These are phyloP conservation scores for Thelonectria rubi DNA, from an alignment of 2,329 filamentous ascomycete species.

Conservation along the genomic window DNA sequence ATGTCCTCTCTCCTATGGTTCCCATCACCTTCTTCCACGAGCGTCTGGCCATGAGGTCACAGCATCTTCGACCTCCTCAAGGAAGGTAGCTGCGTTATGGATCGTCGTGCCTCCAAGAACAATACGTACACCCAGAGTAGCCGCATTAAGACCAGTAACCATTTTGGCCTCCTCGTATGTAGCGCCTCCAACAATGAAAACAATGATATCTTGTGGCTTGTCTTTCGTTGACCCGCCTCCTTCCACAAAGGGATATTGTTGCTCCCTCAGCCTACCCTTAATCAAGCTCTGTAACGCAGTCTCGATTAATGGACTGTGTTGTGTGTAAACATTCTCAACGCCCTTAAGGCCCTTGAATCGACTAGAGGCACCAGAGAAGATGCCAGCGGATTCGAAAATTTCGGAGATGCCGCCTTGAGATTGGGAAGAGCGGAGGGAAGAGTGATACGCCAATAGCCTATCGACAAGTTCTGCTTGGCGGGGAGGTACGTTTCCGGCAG, in stretches of 20 bases:
- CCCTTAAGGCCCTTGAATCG: slow-evolving; percentile 95
- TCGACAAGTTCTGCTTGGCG: slow-evolving; percentile 81
- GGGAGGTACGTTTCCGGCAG: slow-evolving; percentile 81
- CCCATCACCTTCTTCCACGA: slow-evolving; percentile 38
- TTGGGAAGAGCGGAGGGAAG: slow-evolving; percentile 82
- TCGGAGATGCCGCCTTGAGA: slow-evolving; percentile 85
- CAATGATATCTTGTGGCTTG: slow-evolving; percentile 94
- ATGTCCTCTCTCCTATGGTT: no score
- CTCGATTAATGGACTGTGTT: slow-evolving; percentile 90
- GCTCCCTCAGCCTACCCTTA: slow-evolving; percentile 86
- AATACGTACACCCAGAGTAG: slow-evolving; percentile 85
- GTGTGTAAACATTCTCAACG: slow-evolving; percentile 98
- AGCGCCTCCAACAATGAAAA: slow-evolving; percentile 92
- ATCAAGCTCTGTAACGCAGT: slow-evolving; percentile 90
- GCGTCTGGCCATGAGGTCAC: slow-evolving; percentile 86
- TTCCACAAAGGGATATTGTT: slow-evolving; percentile 93
- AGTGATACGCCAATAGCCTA: slow-evolving; percentile 85
- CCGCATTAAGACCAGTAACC: slow-evolving; percentile 93
- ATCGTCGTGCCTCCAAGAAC: slow-evolving; percentile 89
- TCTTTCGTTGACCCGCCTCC: slow-evolving; percentile 86
- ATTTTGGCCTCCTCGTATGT: slow-evolving; percentile 98
- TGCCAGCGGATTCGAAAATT: slow-evolving; percentile 88
- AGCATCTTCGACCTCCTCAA: slow-evolving; percentile 91
- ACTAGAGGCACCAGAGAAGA: slow-evolving; percentile 87
- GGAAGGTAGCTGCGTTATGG: slow-evolving; percentile 86